Conservation (phyloP, 2,329 filamentous ascomycete genomes). For the Alternaria sp. region DNA sequence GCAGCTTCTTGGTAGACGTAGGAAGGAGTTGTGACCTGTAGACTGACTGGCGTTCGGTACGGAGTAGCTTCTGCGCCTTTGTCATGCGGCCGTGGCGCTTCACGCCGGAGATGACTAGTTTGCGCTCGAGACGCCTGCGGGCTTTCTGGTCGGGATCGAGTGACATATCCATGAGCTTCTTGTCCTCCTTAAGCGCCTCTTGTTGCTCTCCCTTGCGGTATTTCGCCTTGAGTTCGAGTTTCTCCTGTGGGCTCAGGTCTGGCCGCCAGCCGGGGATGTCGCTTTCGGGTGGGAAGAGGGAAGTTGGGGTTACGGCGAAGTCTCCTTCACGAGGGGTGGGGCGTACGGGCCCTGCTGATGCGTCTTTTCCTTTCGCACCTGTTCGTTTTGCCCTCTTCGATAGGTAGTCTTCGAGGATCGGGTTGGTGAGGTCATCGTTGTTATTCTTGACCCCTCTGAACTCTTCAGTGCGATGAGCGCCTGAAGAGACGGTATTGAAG, state of each 20-base stretch:
- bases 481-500: background rate
- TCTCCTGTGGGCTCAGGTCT: constrained; percentile 24
- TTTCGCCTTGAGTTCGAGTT: constrained; percentile 15
- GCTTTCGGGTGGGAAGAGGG: constrained; percentile 33
- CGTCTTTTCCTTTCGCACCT: background rate
- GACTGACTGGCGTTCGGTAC: constrained; percentile 65
- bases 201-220: constrained; percentile 13
- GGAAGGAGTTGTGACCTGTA: constrained; percentile 75
- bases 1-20: constrained; percentile 91
- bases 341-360: background rate
- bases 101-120: constrained; percentile 80
- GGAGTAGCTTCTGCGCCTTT: constrained; percentile 70
- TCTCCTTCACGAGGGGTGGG: constrained; percentile 24
- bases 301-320: constrained; percentile 21
- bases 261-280: constrained; percentile 34
- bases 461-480: no score
- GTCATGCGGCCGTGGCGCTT: constrained; percentile 70
- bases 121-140: constrained; percentile 78
- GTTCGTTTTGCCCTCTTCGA: constrained; percentile 19
- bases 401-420: constrained; percentile 68
- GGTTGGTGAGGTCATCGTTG: constrained; percentile 50
- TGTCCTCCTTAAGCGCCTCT: constrained; percentile 30
- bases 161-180: constrained; percentile 61
- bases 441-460: constrained; percentile 5
- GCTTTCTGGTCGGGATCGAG: constrained; percentile 77